Evolutionary conservation across 148 eudicot genomes (phyloP).

Genomic region (Chenopodium berlandieri): DNA sequence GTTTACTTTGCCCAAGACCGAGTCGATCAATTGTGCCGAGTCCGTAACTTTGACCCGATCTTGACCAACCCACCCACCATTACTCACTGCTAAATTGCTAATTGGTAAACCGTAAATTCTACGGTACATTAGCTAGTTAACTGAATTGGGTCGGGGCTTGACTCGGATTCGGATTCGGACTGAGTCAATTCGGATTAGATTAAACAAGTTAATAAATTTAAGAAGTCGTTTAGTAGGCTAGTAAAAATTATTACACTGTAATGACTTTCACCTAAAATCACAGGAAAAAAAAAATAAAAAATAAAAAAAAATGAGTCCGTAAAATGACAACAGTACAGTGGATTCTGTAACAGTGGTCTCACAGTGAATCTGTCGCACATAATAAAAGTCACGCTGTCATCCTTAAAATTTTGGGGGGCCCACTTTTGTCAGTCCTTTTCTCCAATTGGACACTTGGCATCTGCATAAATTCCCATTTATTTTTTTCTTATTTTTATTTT

Average conservation of each 20-base stretch:
- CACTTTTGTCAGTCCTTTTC: background rate
- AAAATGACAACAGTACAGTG: background rate
- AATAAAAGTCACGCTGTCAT: slow-evolving; percentile 2
- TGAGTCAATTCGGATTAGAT: too few species aligned
- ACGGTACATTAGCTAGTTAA: too few species aligned
- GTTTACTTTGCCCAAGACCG: background rate
- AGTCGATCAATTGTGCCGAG: background rate
- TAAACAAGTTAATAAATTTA: too few species aligned
- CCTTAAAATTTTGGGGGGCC: background rate
- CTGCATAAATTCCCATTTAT: background rate
- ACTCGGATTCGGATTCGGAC: too few species aligned
- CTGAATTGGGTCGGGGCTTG: too few species aligned
- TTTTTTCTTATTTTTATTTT: background rate
- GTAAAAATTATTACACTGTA: too few species aligned
- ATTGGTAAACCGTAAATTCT: too few species aligned
- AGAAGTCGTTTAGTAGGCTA: background rate
- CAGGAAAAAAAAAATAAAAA: too few species aligned
- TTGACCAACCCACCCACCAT: background rate
- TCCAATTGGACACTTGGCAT: slow-evolving; percentile 4
- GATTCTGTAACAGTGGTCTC: background rate
- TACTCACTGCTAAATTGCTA: too few species aligned
- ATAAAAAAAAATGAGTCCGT: too few species aligned
- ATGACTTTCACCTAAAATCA: too few species aligned
- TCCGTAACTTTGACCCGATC: background rate
- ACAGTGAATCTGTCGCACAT: background rate